phyloP scores from a whole-genome alignment of 176 grass and related monocot genomes.

The Carex scoparia region DNA sequence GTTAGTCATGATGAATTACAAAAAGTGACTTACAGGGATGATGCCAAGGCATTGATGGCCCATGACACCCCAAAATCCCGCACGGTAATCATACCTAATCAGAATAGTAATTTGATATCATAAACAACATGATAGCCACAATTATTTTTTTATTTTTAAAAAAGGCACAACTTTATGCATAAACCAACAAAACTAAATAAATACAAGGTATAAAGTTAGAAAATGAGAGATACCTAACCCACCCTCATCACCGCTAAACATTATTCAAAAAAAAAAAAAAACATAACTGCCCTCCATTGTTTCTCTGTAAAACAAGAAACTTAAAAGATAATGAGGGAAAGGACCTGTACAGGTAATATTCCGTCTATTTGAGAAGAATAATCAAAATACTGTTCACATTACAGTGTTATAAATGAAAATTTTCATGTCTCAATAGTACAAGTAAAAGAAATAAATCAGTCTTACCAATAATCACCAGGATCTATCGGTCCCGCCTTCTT shows the following conservation, averaged over 20 bases:
- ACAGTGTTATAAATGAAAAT: not conserved
- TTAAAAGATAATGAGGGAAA: not conserved
- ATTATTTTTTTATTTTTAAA: not conserved
- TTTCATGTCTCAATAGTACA: not conserved
- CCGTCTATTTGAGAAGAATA: not conserved
- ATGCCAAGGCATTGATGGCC: conserved; percentile 90
- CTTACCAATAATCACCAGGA: conserved; percentile 93
- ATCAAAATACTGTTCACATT: not conserved
- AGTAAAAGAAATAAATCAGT: not conserved
- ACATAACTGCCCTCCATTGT: not conserved
- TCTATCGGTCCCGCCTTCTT: conserved; percentile 79
- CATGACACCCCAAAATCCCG: conserved; percentile 99
- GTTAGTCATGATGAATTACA: not conserved
- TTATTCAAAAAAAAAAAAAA: not conserved
- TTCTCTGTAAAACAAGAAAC: not conserved
- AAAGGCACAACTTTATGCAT: not conserved
- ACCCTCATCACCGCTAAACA: not conserved
- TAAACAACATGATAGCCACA: not conserved
- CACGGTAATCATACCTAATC: conserved; percentile 80
- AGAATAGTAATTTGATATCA: not conserved
- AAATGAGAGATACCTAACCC: not conserved
- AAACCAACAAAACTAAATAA: not conserved
- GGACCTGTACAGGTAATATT: not conserved
- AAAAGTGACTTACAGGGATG: conserved; percentile 69
- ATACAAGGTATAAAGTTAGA: conserved; percentile 1